phyloP scores from a whole-genome alignment of 208 protist genomes.

The Histomonas meleagridis region DNA sequence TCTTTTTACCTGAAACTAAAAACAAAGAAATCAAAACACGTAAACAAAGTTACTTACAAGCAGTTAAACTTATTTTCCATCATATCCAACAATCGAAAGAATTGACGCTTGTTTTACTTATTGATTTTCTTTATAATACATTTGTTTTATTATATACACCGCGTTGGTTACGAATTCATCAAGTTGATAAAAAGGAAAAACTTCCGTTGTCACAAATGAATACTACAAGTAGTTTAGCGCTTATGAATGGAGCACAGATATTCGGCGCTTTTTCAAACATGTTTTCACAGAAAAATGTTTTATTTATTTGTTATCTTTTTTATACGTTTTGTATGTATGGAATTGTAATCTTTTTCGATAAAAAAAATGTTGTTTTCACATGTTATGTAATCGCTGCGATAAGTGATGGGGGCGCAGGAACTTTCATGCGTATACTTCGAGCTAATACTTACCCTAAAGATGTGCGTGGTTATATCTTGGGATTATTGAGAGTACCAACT shows the following conservation, averaged over 20 bases:
- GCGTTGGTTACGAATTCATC: neutral
- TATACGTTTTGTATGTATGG: neutral
- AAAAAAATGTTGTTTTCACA: neutral
- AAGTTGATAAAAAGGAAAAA: neutral
- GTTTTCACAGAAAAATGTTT: neutral
- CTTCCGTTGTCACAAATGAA: neutral
- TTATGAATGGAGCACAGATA: slow-evolving; percentile 8
- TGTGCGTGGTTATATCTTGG: neutral
- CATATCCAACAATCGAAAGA: neutral
- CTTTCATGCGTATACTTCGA: neutral
- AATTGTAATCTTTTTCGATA: neutral
- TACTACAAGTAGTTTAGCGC: neutral
- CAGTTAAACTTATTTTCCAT: neutral
- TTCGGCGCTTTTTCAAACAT: neutral
- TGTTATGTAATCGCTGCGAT: neutral
- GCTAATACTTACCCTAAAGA: neutral
- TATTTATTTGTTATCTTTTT: neutral
- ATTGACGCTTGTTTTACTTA: neutral
- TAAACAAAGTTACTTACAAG: neutral
- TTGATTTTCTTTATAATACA: neutral
- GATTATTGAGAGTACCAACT: neutral
- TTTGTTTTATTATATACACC: neutral
- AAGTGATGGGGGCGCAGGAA: neutral
- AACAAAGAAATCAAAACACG: neutral
- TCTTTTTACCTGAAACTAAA: too few species aligned